Conservation (phyloP, 208 protist species). For the Leptomonas seymouri region DNA sequence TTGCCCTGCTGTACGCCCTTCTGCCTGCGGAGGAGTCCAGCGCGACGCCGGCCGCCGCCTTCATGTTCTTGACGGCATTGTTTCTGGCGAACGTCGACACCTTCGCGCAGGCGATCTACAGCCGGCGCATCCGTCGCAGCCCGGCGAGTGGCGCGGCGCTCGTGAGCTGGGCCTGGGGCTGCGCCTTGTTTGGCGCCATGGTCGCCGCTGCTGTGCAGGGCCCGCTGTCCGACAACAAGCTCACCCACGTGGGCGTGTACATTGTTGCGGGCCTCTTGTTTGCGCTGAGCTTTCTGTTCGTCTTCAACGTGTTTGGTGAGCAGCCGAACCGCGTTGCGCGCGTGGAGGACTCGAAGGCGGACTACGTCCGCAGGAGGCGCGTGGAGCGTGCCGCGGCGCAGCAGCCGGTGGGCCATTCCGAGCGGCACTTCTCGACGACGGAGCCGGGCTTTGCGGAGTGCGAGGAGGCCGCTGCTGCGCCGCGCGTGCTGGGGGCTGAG, state of each 20-base stretch:
- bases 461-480: neutral
- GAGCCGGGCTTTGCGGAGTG: neutral
- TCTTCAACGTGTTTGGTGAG: conserved; percentile 71
- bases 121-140: conserved; percentile 47
- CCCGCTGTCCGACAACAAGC: conserved; percentile 48
- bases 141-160: conserved; percentile 46
- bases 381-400: conserved; percentile 6
- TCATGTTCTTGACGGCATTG: conserved; percentile 58
- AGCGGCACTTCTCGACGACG: neutral
- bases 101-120: conserved; percentile 71
- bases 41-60: conserved; percentile 37
- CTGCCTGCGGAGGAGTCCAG: conserved; percentile 45
- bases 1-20: conserved; percentile 50
- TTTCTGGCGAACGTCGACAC: conserved; percentile 68
- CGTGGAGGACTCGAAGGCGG: conserved; percentile 37
- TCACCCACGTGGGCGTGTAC: conserved; percentile 44
- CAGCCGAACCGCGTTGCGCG: conserved; percentile 47
- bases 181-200: conserved; percentile 43
- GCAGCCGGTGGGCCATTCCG: too few species aligned
- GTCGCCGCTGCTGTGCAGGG: conserved; percentile 51
- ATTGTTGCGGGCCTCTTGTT: conserved; percentile 48
- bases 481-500: neutral
- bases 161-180: conserved; percentile 70
- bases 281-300: conserved; percentile 39
- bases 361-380: conserved; percentile 21